Evolutionary conservation across 208 protist species (phyloP), one percentile per base, ranked within the genome.

Genomic region (Acanthamoeba castellanii): DNA sequence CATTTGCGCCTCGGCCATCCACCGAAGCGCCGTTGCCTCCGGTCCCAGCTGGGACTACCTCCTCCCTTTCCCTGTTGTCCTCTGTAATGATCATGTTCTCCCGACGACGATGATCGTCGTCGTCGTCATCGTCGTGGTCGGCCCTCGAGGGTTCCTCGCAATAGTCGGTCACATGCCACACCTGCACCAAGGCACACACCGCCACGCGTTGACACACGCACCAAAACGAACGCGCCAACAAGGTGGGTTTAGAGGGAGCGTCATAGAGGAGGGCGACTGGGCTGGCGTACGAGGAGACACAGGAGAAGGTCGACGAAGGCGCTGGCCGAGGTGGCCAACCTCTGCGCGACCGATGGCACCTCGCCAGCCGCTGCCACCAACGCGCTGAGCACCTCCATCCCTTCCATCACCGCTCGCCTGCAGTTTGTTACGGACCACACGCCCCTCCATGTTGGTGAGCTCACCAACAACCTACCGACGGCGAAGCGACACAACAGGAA

Each of bases 251-350:
- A 32, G 8, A 70, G 27, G 22, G 64, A 70, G 25, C 64, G 8
- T 7, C 27, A 32, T n/a, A n/a, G n/a, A 30, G 64, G 20, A 70
- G 64, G 64, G 64, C 52, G 52, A 20, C 14, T 57, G 64, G 64
- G 25, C 37, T 11, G 68, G 6, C 9, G 34, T 85, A 85, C 76
- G 45, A 85, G 76, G 11, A 85, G 76, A 42, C 76, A 85, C 8
- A 85, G 76, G 18, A 85, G 76, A 18, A 85, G 76, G 32, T 85
- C 76, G 27, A 85, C 47, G n/a, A 85, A 85, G 45, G 45, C 45
- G 20, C 13, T 14, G 22, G 76, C 76, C 11, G 76, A 85, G 25
- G 47, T 18, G 37, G 47, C 76, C 42, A 85, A 59, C 45, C 42
- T 16, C 76, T 85, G 34, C 22, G 45, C 76, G 45, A 85, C 22